Evolutionary conservation across 257 asterid genomes (phyloP).

Genomic region (Vinca minor): DNA sequence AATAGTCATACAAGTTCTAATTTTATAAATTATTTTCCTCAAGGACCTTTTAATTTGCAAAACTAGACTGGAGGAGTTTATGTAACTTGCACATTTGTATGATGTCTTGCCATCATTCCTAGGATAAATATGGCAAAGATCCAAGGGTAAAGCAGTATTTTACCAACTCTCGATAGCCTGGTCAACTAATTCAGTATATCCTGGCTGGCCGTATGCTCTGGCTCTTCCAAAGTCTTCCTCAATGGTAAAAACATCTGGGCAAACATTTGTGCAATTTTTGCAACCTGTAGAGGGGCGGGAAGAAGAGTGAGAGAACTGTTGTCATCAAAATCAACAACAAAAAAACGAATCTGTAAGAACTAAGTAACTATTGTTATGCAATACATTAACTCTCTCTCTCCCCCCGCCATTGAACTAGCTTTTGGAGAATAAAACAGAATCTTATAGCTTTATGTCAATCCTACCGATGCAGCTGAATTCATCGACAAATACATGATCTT

Average conservation of each 20-base stretch:
- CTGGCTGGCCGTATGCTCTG: constrained; percentile 72
- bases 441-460: neutral
- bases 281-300: constrained; percentile 45
- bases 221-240: constrained; percentile 99
- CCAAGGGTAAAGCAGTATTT: constrained; percentile 10
- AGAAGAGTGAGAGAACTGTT: neutral
- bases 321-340: neutral
- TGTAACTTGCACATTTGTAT: neutral
- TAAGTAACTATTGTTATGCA: neutral
- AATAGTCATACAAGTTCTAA: neutral
- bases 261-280: constrained; percentile 90
- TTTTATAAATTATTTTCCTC: neutral
- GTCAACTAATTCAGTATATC: constrained; percentile 53
- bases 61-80: neutral
- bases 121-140: neutral
- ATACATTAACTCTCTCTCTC: neutral
- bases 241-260: constrained; percentile 61
- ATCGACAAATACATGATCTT: constrained; percentile 89
- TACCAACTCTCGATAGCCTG: constrained; percentile 98
- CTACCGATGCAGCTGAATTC: constrained; percentile 99
- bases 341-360: neutral
- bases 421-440: neutral
- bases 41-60: neutral
- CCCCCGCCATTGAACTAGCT: neutral
- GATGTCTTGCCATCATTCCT: neutral